Conservation (phyloP, 1,139 yeast genomes). For the Diutina ranongensis region DNA sequence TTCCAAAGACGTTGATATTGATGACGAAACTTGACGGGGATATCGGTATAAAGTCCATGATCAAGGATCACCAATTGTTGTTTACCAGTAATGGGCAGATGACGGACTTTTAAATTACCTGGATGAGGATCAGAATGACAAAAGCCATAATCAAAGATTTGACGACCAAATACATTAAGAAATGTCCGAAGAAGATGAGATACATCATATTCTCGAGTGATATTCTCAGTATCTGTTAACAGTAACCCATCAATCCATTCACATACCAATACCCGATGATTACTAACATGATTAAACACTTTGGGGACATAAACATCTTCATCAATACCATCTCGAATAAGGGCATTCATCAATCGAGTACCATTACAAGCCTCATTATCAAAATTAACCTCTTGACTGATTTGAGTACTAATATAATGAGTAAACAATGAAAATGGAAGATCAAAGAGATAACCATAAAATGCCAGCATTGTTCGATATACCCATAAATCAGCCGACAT, state of each 20-base stretch:
- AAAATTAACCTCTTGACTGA: conserved; percentile 54
- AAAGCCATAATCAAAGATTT: conserved; percentile 64
- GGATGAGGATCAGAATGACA: conserved; percentile 83
- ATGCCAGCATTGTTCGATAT: conserved; percentile 37
- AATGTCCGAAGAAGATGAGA: conserved; percentile 39
- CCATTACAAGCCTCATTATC: conserved; percentile 44
- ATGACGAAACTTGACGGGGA: conserved; percentile 36
- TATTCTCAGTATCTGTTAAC: conserved; percentile 31
- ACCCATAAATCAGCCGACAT: conserved; percentile 47
- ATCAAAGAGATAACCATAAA: conserved; percentile 50
- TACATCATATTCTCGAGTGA: conserved; percentile 29
- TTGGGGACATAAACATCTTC: conserved; percentile 35
- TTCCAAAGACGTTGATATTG: conserved; percentile 59
- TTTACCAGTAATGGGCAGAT: conserved; percentile 24
- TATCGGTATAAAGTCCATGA: conserved; percentile 59
- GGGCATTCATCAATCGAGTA: conserved; percentile 13
- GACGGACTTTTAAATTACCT: conserved; percentile 49
- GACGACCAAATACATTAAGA: conserved; percentile 47
- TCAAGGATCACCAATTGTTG: conserved; percentile 63
- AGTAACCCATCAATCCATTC: conserved; percentile 75
- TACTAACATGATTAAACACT: conserved; percentile 32
- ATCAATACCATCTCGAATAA: conserved; percentile 17
- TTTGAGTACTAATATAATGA: conserved; percentile 43
- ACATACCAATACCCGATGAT: conserved; percentile 42
- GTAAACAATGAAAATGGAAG: conserved; percentile 53